Evolutionary conservation across 2,329 filamentous ascomycete genomes (phyloP).

Genomic region (Hymenoscyphus salicellus): DNA sequence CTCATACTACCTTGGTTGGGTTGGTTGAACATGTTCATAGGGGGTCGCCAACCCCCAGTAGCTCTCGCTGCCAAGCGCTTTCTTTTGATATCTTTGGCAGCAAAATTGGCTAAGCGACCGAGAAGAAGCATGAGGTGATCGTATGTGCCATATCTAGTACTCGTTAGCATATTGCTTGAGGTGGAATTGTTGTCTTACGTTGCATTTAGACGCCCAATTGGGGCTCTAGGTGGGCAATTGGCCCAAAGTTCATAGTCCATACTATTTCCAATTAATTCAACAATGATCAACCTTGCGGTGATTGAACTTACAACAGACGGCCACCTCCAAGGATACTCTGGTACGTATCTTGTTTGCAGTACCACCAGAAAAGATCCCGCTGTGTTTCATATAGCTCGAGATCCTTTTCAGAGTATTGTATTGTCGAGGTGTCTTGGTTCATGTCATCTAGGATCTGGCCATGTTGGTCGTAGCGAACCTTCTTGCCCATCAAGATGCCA

Average conservation of each 20-base stretch:
- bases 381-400: slow-evolving; percentile 77
- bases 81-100: slow-evolving; percentile 70
- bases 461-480: slow-evolving; percentile 56
- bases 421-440: slow-evolving; percentile 10
- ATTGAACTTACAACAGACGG: slow-evolving; percentile 69
- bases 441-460: slow-evolving; percentile 43
- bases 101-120: slow-evolving; percentile 75
- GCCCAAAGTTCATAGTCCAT: slow-evolving; percentile 76
- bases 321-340: slow-evolving; percentile 88
- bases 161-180: slow-evolving; percentile 21
- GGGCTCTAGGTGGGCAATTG: slow-evolving; percentile 82
- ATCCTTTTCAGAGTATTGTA: slow-evolving; percentile 48
- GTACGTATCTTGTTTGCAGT: slow-evolving; percentile 87
- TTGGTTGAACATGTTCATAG: slow-evolving; percentile 23
- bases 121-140: slow-evolving; percentile 84
- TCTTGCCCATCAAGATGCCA: slow-evolving; percentile 54
- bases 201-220: slow-evolving; percentile 72
- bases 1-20: slow-evolving; percentile 1
- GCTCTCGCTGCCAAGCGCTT: slow-evolving; percentile 68
- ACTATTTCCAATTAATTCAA: slow-evolving; percentile 17
- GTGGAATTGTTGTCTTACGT: slow-evolving; percentile 47
- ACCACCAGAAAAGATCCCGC: slow-evolving; percentile 93
- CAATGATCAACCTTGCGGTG: not conserved
- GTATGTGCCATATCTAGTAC: slow-evolving; percentile 72
- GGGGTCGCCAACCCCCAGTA: slow-evolving; percentile 42